A percentile compares a stretch with the other conserved stretches of the same genome.
These are phyloP conservation scores for Termitomyces sp. DNA, from an alignment of 768 basidiomycete genomes.

Conservation along the genomic window DNA sequence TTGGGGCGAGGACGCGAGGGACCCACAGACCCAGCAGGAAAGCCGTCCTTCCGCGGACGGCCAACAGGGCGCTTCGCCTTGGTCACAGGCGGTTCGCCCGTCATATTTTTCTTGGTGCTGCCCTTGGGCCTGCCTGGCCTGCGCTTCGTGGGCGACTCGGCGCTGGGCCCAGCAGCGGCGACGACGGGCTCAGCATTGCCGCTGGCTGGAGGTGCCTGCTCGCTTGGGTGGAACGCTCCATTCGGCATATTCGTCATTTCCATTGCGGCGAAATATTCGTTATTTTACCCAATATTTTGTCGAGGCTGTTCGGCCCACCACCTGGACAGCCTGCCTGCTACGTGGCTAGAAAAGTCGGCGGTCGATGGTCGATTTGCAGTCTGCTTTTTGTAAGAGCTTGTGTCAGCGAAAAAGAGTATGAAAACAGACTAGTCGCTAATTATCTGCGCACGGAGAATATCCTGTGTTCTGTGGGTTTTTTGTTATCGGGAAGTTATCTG, in stretches of 20 bases:
- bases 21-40: conserved; percentile 74
- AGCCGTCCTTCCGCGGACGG: conserved; percentile 77
- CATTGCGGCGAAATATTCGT: conserved; percentile 8
- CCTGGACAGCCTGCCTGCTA: not conserved
- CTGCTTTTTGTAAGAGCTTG: not conserved
- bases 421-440: not conserved
- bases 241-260: conserved; percentile 19
- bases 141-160: conserved; percentile 43
- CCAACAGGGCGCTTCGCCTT: conserved; percentile 80
- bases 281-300: not conserved
- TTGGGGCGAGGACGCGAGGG: conserved; percentile 30
- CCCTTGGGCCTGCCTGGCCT: conserved; percentile 78
- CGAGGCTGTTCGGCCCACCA: no score
- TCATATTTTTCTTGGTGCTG: conserved; percentile 66
- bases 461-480: not conserved
- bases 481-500: not conserved
- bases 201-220: conserved; percentile 2
- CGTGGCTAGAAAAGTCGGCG: not conserved
- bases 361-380: not conserved
- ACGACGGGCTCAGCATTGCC: not conserved
- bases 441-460: not conserved
- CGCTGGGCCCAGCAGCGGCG: not conserved
- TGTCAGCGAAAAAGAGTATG: not conserved
- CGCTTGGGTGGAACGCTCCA: conserved; percentile 12
- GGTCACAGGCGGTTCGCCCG: conserved; percentile 35